A percentile compares a stretch with the other conserved stretches of the same genome.
Conservation (phyloP, 495 filamentous ascomycete species). For the Bacidia rubella region DNA sequence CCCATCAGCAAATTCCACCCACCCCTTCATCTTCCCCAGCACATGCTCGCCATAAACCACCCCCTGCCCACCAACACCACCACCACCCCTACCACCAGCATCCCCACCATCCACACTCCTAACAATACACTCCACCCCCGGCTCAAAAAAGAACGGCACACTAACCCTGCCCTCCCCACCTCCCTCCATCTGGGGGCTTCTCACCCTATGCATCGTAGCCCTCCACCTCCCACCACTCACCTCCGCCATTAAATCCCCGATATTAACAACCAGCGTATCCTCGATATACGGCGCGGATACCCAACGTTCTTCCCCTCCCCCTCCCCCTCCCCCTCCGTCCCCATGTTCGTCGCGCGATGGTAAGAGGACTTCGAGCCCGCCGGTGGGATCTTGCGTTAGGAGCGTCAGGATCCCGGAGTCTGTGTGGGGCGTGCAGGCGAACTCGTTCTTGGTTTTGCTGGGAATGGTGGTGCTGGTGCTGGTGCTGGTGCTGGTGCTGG, state of each 20-base stretch:
- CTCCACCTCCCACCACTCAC: conserved; percentile 35
- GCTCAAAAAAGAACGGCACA: conserved; percentile 39
- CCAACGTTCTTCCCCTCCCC: conserved; percentile 26
- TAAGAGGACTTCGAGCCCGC: conserved; percentile 28
- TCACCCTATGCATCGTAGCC: conserved; percentile 36
- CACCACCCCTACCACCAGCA: conserved; percentile 5
- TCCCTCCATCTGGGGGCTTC: not conserved
- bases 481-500: not conserved
- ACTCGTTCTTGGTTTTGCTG: not conserved
- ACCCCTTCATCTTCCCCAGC: conserved; percentile 32
- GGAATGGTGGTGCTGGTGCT: not conserved
- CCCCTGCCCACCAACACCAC: not conserved
- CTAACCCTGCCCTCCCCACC: conserved; percentile 22
- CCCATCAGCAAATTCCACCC: conserved; percentile 26
- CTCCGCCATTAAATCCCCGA: conserved; percentile 35
- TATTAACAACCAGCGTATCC: conserved; percentile 35
- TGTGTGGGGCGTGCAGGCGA: conserved; percentile 34
- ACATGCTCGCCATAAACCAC: conserved; percentile 34
- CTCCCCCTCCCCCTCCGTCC: not conserved
- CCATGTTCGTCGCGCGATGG: not conserved
- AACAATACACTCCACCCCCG: conserved; percentile 29
- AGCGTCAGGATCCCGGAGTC: conserved; percentile 33
- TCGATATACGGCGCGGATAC: conserved; percentile 31
- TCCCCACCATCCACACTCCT: conserved; percentile 24
- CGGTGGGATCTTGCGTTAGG: conserved; percentile 29